These are phyloP conservation scores for Leersia perrieri DNA, from an alignment of 176 grass and related monocot genomes.

Conservation along the genomic window DNA sequence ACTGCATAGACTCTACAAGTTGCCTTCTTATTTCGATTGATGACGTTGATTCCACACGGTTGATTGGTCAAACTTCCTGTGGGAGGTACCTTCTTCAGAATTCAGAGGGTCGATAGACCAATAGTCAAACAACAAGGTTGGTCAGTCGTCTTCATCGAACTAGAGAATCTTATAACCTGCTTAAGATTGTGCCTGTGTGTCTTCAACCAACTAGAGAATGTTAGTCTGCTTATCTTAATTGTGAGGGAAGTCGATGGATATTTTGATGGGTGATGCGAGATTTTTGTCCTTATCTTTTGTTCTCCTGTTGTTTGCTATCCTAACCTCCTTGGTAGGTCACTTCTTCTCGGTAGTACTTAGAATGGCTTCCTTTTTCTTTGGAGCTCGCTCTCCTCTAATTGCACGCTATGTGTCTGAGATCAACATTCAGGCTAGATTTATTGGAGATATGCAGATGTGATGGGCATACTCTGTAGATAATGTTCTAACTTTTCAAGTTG, in stretches of 20 bases:
- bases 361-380: conserved; percentile 22
- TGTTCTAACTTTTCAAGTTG: not conserved
- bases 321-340: not conserved
- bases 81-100: conserved; percentile 27
- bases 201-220: conserved; percentile 24
- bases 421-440: not conserved
- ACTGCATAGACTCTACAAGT: conserved; percentile 22
- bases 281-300: not conserved
- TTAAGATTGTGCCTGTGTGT: conserved; percentile 26
- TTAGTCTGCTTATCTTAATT: conserved; percentile 6
- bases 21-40: conserved; percentile 31
- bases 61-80: conserved; percentile 49
- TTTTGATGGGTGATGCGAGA: not conserved
- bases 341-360: conserved; percentile 1
- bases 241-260: not conserved
- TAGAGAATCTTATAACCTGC: conserved; percentile 24
- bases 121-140: conserved; percentile 28
- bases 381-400: conserved; percentile 13
- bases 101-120: conserved; percentile 19
- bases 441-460: not conserved
- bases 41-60: conserved; percentile 35
- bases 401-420: conserved; percentile 14
- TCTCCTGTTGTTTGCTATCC: conserved; percentile 24
- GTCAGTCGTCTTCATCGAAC: conserved; percentile 47
- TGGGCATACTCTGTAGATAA: not conserved